A percentile compares a stretch with the other conserved stretches of the same genome.
phyloP scores from a whole-genome alignment of 2,329 filamentous ascomycete genomes.

The Diaporthe citrichinensis region DNA sequence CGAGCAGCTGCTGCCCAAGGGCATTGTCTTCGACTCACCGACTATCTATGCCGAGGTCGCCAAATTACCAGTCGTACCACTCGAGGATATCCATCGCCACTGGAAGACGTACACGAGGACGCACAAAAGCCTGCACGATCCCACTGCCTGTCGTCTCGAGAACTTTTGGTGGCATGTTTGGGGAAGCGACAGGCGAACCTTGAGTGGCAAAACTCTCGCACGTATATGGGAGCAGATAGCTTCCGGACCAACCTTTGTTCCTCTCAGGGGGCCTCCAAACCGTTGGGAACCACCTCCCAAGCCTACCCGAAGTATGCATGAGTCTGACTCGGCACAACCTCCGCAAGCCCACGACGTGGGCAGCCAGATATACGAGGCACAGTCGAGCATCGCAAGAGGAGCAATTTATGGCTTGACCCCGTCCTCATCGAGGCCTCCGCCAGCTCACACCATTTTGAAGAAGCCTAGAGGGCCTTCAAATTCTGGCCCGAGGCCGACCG shows the following conservation, averaged over 20 bases:
- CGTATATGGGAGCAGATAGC: conserved; percentile 71
- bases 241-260: conserved; percentile 69
- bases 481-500: conserved; percentile 69
- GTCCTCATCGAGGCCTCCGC: conserved; percentile 63
- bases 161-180: conserved; percentile 78
- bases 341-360: conserved; percentile 10
- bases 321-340: conserved; percentile 39
- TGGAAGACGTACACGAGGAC: conserved; percentile 75
- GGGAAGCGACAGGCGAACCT: conserved; percentile 68
- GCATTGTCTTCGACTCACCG: conserved; percentile 68
- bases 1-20: conserved; percentile 67
- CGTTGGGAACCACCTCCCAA: conserved; percentile 65
- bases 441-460: conserved; percentile 71
- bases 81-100: conserved; percentile 67
- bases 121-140: conserved; percentile 70
- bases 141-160: conserved; percentile 73
- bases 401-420: conserved; percentile 49
- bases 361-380: not conserved
- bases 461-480: conserved; percentile 68
- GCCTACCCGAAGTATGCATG: conserved; percentile 41
- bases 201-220: conserved; percentile 68
- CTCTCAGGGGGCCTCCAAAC: conserved; percentile 66
- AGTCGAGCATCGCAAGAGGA: conserved; percentile 39
- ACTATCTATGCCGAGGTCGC: conserved; percentile 69
- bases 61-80: conserved; percentile 62